Conservation (phyloP, 108 stramenopile genomes). For the Nitzschia inconspicua region DNA sequence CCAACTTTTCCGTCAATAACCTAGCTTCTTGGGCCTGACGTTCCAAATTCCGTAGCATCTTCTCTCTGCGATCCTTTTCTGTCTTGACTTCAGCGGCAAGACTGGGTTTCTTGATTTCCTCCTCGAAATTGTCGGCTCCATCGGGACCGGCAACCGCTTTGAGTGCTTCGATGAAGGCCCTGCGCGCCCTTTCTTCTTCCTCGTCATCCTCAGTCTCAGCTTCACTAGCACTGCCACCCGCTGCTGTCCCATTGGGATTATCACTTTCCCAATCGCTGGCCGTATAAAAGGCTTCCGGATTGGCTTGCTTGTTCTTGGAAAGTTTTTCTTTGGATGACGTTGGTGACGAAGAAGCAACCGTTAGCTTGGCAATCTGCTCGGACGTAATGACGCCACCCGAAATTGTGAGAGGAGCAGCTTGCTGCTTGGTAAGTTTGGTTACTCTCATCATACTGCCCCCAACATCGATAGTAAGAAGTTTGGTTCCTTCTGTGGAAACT, state of each 20-base stretch:
- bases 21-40: slow-evolving; percentile 66
- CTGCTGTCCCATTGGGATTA: neutral
- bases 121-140: slow-evolving; percentile 21
- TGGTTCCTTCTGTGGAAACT: slow-evolving; percentile 17
- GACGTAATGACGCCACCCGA: slow-evolving; percentile 46
- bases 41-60: slow-evolving; percentile 58
- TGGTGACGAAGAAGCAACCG: slow-evolving; percentile 13
- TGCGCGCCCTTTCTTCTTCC: slow-evolving; percentile 80
- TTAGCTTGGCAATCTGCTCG: slow-evolving; percentile 37
- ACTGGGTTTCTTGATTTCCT: slow-evolving; percentile 20
- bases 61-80: slow-evolving; percentile 84
- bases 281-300: slow-evolving; percentile 40
- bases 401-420: slow-evolving; percentile 9
- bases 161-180: slow-evolving; percentile 76
- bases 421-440: slow-evolving; percentile 16
- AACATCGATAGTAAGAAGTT: slow-evolving; percentile 35
- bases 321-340: slow-evolving; percentile 14
- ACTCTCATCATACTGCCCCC: slow-evolving; percentile 48
- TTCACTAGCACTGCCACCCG: slow-evolving; percentile 30
- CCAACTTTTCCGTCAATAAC: slow-evolving; percentile 42
- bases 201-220: slow-evolving; percentile 33
- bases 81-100: slow-evolving; percentile 64
- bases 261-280: slow-evolving; percentile 77
- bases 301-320: slow-evolving; percentile 14
- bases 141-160: slow-evolving; percentile 42